A percentile compares a stretch with the other conserved stretches of the same genome.
phyloP scores from a whole-genome alignment of 306 rosid species.

The Dicorynia guianensis region DNA sequence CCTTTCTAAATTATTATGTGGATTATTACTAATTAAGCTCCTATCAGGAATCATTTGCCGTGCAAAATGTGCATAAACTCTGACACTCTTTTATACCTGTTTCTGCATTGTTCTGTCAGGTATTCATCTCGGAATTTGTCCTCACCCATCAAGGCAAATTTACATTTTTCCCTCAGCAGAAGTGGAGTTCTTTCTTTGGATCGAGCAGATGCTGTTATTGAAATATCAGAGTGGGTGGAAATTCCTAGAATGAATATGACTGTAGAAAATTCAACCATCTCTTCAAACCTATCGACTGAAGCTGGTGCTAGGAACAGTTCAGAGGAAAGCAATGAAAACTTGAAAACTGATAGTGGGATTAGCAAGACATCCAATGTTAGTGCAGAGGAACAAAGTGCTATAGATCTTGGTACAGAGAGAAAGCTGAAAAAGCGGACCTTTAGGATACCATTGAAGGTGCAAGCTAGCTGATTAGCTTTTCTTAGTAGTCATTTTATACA shows the following conservation, averaged over 20 bases:
- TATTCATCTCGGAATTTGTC: slow-evolving; percentile 89
- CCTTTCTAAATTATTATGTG: slow-evolving; percentile 13
- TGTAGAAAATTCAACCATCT: slow-evolving; percentile 78
- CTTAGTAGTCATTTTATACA: slow-evolving; percentile 8
- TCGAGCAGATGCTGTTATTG: slow-evolving; percentile 93
- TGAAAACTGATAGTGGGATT: slow-evolving; percentile 56
- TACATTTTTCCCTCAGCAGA: slow-evolving; percentile 92
- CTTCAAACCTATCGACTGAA: slow-evolving; percentile 64
- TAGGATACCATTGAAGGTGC: slow-evolving; percentile 89
- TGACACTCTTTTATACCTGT: slow-evolving; percentile 36
- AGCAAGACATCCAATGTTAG: slow-evolving; percentile 52
- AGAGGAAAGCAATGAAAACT: slow-evolving; percentile 62
- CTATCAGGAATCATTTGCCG: slow-evolving; percentile 13
- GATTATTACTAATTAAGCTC: slow-evolving; percentile 32
- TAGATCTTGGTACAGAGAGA: slow-evolving; percentile 65
- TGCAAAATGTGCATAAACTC: slow-evolving; percentile 27
- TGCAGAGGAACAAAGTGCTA: slow-evolving; percentile 59
- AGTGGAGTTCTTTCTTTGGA: slow-evolving; percentile 94
- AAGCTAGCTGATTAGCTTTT: slow-evolving; percentile 10
- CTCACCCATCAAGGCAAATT: slow-evolving; percentile 83
- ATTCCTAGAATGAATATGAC: slow-evolving; percentile 78
- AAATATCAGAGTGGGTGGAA: slow-evolving; percentile 95
- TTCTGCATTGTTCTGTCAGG: slow-evolving; percentile 52
- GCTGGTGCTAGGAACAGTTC: slow-evolving; percentile 65
- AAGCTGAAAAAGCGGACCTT: slow-evolving; percentile 89